A percentile compares a stretch with the other conserved stretches of the same genome.
These are phyloP conservation scores for Kodamaea anthophila DNA, from an alignment of 1,139 yeast species.

Conservation along the genomic window DNA sequence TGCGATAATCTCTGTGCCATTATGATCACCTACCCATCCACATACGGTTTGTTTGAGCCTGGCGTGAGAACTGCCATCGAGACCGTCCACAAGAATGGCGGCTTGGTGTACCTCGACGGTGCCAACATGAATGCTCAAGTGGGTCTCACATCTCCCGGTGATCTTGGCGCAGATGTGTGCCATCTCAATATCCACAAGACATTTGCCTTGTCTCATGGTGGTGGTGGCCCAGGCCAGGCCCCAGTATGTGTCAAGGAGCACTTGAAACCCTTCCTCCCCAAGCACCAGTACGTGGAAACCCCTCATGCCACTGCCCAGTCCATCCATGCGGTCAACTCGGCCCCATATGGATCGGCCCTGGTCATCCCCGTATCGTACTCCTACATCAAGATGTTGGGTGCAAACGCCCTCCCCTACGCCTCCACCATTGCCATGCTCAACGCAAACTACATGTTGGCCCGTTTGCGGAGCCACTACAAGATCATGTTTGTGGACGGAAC, in stretches of 20 bases:
- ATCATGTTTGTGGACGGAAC: constrained; percentile 65
- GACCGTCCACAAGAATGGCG: constrained; percentile 78
- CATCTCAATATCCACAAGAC: constrained; percentile 95
- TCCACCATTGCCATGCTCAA: constrained; percentile 87
- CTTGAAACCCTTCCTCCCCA: constrained; percentile 77
- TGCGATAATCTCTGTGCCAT: constrained; percentile 72
- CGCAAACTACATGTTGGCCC: constrained; percentile 90
- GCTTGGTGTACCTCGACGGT: constrained; percentile 96
- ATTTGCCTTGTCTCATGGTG: constrained; percentile 97
- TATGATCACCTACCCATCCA: constrained; percentile 96
- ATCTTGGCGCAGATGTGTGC: constrained; percentile 97
- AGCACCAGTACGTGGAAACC: constrained; percentile 59
- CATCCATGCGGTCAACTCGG: constrained; percentile 79
- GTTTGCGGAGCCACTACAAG: constrained; percentile 63
- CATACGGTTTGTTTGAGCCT: constrained; percentile 94
- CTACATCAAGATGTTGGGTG: constrained; percentile 91
- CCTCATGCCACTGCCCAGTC: constrained; percentile 51
- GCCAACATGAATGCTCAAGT: constrained; percentile 99
- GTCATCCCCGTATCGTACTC: constrained; percentile 92
- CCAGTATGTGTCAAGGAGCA: constrained; percentile 92
- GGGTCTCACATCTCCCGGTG: constrained; percentile 96
- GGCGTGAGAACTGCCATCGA: constrained; percentile 81
- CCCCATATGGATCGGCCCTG: constrained; percentile 94
- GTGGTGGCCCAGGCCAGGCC: constrained; percentile 99
- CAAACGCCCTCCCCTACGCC: constrained; percentile 73